These are phyloP conservation scores for Apiotrichum porosum DNA, from an alignment of 1,284 basidiomycete species.

Conservation along the genomic window DNA sequence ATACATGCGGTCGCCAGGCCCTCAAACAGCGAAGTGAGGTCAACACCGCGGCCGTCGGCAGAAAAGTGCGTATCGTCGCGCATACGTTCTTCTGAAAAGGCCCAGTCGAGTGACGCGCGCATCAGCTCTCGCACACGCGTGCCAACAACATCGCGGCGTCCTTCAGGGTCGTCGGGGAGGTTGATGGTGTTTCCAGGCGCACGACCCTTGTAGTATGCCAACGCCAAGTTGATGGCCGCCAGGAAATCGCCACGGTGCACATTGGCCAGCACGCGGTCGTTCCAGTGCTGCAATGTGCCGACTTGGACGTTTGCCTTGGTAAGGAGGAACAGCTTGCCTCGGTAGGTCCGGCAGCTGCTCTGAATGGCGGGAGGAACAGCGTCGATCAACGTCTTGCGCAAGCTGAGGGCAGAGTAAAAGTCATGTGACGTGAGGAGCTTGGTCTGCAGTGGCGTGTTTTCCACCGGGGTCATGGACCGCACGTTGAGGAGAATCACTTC, in stretches of 20 bases:
- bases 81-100: constrained; percentile 92
- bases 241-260: constrained; percentile 86
- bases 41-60: constrained; percentile 80
- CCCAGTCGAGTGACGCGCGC: constrained; percentile 78
- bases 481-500: constrained; percentile 69
- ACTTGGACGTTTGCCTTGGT: constrained; percentile 60
- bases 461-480: constrained; percentile 43
- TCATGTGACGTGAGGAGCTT: constrained; percentile 39
- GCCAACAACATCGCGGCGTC: constrained; percentile 64
- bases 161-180: constrained; percentile 63
- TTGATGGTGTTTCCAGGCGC: constrained; percentile 83
- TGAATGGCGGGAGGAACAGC: constrained; percentile 48
- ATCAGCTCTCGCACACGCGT: constrained; percentile 76
- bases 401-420: constrained; percentile 22
- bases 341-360: constrained; percentile 74
- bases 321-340: constrained; percentile 84
- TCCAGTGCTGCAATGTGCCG: constrained; percentile 89
- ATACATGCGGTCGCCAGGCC: constrained; percentile 76
- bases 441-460: constrained; percentile 39
- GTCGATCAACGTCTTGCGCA: constrained; percentile 4
- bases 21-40: constrained; percentile 85
- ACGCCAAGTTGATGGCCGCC: constrained; percentile 78
- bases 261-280: constrained; percentile 78
- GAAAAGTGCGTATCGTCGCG: constrained; percentile 78
- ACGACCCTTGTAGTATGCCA: constrained; percentile 75